These are phyloP conservation scores for Cucurbita moschata DNA, from an alignment of 306 rosid genomes.

Conservation along the genomic window DNA sequence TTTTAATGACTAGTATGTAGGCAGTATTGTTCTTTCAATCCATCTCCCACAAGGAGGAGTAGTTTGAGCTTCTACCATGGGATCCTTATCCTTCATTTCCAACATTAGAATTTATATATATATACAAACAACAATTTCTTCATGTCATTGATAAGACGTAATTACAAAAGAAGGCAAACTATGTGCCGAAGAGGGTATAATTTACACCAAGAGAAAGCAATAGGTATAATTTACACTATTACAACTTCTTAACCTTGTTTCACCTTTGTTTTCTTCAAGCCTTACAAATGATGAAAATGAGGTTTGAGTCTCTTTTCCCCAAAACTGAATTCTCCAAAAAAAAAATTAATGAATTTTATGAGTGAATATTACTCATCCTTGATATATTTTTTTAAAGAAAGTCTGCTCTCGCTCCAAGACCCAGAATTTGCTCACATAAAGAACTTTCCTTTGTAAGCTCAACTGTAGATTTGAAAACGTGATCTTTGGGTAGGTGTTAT, in stretches of 20 bases:
- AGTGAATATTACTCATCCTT: neutral
- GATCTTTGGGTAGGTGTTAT: neutral
- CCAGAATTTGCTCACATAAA: too few relatives aligned
- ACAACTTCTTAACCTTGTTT: too few relatives aligned
- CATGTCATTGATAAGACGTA: too few relatives aligned
- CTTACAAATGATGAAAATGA: neutral
- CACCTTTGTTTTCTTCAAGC: too few relatives aligned
- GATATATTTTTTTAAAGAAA: neutral
- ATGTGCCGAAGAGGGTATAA: neutral
- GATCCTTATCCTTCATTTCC: neutral
- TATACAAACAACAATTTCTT: too few relatives aligned
- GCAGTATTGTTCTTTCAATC: neutral
- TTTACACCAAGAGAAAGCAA: neutral
- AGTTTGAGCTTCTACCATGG: neutral
- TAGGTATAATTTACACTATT: too few relatives aligned
- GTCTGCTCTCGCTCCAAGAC: neutral
- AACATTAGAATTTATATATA: neutral
- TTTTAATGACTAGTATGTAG: neutral
- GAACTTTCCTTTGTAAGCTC: neutral
- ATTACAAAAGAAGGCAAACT: too few relatives aligned
- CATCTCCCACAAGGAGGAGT: neutral
- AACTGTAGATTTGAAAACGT: neutral
- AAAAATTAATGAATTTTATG: neutral
- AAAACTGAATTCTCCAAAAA: too few relatives aligned
- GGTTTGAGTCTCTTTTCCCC: neutral